A percentile compares a stretch with the other conserved stretches of the same genome.
Conservation (phyloP, 805 yeast genomes). For the Ogataea corticis region DNA sequence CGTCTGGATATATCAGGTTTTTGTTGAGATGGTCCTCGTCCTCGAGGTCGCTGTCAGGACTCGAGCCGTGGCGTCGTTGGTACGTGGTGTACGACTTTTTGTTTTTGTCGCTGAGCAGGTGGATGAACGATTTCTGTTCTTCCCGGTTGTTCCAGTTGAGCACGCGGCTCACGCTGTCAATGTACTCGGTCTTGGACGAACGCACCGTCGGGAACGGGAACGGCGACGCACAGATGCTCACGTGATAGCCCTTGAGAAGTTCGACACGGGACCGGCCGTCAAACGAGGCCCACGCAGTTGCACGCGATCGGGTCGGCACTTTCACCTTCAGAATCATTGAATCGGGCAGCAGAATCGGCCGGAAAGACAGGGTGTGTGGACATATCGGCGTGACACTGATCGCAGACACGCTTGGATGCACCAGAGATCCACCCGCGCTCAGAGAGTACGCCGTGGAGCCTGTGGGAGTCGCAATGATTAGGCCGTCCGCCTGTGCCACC, state of each 20-base stretch:
- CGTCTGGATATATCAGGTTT: slow-evolving; percentile 9
- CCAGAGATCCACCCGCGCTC: slow-evolving; percentile 93
- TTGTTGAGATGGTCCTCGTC: slow-evolving; percentile 23
- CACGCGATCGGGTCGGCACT: slow-evolving; percentile 75
- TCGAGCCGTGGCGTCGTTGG: slow-evolving; percentile 20
- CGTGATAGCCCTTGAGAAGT: slow-evolving; percentile 77
- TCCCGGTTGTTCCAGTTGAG: slow-evolving; percentile 93
- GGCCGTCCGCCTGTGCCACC: slow-evolving; percentile 91
- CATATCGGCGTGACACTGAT: slow-evolving; percentile 94
- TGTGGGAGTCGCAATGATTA: slow-evolving; percentile 91
- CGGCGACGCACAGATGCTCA: slow-evolving; percentile 80
- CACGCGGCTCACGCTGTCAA: slow-evolving; percentile 82
- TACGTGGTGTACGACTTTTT: slow-evolving; percentile 41
- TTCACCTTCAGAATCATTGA: slow-evolving; percentile 83
- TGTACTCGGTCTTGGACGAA: slow-evolving; percentile 69
- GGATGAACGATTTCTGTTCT: slow-evolving; percentile 78
- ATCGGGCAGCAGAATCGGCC: slow-evolving; percentile 91
- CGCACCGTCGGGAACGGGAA: slow-evolving; percentile 94
- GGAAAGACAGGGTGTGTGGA: slow-evolving; percentile 90
- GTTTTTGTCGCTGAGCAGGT: slow-evolving; percentile 57
- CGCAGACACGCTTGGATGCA: slow-evolving; percentile 92
- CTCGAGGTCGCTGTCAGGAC: slow-evolving; percentile 23
- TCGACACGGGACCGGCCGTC: slow-evolving; percentile 92
- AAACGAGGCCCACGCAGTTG: slow-evolving; percentile 96
- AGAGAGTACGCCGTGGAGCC: slow-evolving; percentile 96